phyloP scores from a whole-genome alignment of 768 basidiomycete genomes.

The Amanita exitialis region DNA sequence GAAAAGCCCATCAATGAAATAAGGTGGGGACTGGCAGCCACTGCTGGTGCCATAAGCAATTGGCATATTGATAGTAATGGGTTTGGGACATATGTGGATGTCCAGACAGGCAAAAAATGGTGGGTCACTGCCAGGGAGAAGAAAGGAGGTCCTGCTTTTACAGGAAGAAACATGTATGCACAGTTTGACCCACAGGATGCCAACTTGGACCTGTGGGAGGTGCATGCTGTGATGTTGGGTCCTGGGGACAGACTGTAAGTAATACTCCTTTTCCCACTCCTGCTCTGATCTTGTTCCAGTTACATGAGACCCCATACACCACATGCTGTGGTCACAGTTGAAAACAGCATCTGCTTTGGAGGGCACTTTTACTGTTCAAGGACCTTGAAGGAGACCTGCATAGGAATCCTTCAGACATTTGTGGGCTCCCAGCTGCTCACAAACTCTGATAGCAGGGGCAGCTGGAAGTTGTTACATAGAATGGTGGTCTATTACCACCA shows the following conservation, averaged over 20 bases:
- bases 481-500: too few species aligned
- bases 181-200: too few species aligned
- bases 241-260: too few species aligned
- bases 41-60: slow-evolving; percentile 3
- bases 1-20: slow-evolving; percentile 6
- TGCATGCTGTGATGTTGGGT: too few species aligned
- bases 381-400: slow-evolving; percentile 9
- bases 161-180: too few species aligned
- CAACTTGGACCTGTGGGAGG: too few species aligned
- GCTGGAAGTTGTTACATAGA: too few species aligned
- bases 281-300: too few species aligned
- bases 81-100: slow-evolving; percentile 6
- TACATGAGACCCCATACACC: too few species aligned
- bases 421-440: slow-evolving; percentile 6
- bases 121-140: slow-evolving; percentile 10
- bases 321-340: too few species aligned
- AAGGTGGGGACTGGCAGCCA: slow-evolving; percentile 12
- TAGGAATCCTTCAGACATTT: slow-evolving; percentile 11
- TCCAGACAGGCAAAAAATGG: slow-evolving; percentile 6
- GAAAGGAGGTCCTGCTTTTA: background rate
- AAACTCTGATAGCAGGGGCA: slow-evolving; percentile 4
- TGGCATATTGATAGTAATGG: slow-evolving; percentile 14
- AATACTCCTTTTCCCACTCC: too few species aligned
- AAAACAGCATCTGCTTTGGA: slow-evolving; percentile 12
- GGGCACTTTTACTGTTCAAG: slow-evolving; percentile 14